Base-by-base conservation (phyloP, 2,329 filamentous ascomycete species). In the Aureobasidium pullulans region DNA sequence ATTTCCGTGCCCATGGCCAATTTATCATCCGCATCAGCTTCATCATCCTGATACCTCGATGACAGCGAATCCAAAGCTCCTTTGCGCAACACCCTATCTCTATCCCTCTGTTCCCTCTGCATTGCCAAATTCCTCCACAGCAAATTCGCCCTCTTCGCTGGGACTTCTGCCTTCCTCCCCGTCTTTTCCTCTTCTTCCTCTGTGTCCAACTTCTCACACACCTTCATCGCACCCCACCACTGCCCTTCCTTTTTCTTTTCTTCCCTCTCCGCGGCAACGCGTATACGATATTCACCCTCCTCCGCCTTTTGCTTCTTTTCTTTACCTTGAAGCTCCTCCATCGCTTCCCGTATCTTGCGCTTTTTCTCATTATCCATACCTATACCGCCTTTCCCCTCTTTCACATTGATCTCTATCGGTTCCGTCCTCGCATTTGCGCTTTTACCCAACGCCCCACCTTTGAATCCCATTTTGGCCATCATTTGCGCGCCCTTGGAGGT, bases 381-480 rank as follows among this genome's bases (percentile, higher is more conserved):
- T 64, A 97, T 90, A 1, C 93, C 94, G 15, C 84, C 86, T 2
- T 88, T 81, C 67, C 88, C 88, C 56, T 91, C 88, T 71, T 94
- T 95, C 68, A 95, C 75, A 60, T 81, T 79, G 50, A 96, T 78
- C 36, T 83, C 79, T 60, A 99, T 84, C 0, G 94, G 94, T 70
- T 95, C 89, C 2, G 83, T 78, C 40, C 80, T 74, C 5, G 76
- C 76, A 50, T 75, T 66, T 59, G 64, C 63, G 31, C 70, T 73
- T 8, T 48, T 50, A 1, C 94, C 94, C 3, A 97, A 77, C 0
- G 85, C 81, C 37, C 84, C 84, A 28, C 92, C 91, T 19, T 84
- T 87, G 76, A 95, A 99, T 0, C 94, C 94, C 80, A 99, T 89
- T 73, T 90, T 93, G 23, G 90, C 87, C 92, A 99, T 96, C 90